phyloP scores from a whole-genome alignment of 176 grass and related monocot genomes.

The Paspalum notatum region DNA sequence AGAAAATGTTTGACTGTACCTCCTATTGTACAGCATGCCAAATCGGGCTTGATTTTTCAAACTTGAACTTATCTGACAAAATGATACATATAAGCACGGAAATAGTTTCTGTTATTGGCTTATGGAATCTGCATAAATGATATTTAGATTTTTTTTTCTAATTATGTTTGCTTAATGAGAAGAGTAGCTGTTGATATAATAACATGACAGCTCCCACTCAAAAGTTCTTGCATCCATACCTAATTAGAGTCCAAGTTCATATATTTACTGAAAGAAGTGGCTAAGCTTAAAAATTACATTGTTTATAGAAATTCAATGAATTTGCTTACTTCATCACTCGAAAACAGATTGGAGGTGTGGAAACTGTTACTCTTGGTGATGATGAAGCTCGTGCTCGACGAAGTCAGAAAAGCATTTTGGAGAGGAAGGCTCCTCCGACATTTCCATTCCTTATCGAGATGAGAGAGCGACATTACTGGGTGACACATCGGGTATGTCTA shows the following conservation, averaged over 20 bases:
- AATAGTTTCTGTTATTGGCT: no score
- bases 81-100: no score
- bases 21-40: background rate
- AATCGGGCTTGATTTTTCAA: conserved; percentile 7
- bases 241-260: conserved; percentile 20
- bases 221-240: background rate
- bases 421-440: conserved; percentile 87
- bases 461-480: conserved; percentile 90
- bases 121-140: background rate
- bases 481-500: conserved; percentile 78
- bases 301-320: conserved; percentile 9
- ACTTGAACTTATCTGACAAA: conserved; percentile 5
- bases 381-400: conserved; percentile 91
- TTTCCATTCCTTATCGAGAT: conserved; percentile 98
- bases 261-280: conserved; percentile 21
- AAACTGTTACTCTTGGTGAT: conserved; percentile 92
- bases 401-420: conserved; percentile 91
- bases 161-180: background rate
- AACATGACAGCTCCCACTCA: background rate
- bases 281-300: background rate
- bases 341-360: conserved; percentile 87
- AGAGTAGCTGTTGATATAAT: background rate
- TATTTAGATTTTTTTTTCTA: background rate
- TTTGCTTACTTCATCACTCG: conserved; percentile 24
- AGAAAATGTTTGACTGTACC: background rate